phyloP scores from a whole-genome alignment of 345 rosid genomes.

The Balakata baccata region DNA sequence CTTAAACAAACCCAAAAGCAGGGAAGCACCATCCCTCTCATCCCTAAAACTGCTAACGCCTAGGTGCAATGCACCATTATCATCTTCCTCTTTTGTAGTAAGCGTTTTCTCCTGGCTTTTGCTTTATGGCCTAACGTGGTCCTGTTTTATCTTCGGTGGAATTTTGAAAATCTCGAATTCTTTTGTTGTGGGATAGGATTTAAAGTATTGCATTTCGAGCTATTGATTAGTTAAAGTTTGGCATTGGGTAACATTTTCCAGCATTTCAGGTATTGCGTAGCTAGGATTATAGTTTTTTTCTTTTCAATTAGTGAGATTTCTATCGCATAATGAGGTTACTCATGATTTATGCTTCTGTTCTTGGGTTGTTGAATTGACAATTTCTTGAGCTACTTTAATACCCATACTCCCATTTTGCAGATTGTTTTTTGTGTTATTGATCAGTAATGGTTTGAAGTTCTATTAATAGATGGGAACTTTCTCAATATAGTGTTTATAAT shows the following conservation, averaged over 20 bases:
- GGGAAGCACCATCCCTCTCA: constrained; percentile 55
- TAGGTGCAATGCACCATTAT: constrained; percentile 19
- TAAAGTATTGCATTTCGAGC: background rate
- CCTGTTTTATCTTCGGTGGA: background rate
- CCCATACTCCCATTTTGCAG: background rate
- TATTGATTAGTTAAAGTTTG: background rate
- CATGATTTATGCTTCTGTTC: background rate
- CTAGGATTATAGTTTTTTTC: background rate
- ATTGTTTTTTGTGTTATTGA: background rate
- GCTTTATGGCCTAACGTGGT: background rate
- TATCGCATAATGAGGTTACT: background rate
- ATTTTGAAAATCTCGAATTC: background rate
- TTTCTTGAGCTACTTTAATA: background rate
- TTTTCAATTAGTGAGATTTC: background rate
- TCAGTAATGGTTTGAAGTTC: background rate
- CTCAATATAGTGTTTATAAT: background rate
- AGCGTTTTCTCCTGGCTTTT: background rate
- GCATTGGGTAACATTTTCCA: background rate
- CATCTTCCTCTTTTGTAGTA: background rate
- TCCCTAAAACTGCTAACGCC: constrained; percentile 85
- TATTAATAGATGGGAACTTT: background rate
- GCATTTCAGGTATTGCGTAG: background rate
- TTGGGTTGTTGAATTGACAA: background rate
- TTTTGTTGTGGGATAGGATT: background rate
- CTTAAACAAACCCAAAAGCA: constrained; percentile 45